Percentiles rank a stretch among this genome's conserved stretches.
These are phyloP conservation scores for Penicillium lagena DNA, from an alignment of 495 filamentous ascomycete genomes.

Conservation along the genomic window DNA sequence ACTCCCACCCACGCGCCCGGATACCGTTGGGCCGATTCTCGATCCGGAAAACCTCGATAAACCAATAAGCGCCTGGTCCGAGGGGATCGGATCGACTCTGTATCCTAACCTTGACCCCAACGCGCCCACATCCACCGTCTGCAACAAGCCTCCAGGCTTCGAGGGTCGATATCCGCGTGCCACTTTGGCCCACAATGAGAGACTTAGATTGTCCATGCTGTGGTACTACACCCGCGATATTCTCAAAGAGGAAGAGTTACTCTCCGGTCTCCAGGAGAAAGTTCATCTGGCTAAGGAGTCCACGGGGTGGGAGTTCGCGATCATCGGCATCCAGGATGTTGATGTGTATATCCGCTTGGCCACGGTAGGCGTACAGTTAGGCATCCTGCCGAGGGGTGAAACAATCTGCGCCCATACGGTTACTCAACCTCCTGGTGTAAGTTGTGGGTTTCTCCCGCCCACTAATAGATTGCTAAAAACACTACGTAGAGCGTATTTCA, in stretches of 20 bases:
- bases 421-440: constrained; percentile 10
- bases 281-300: constrained; percentile 8
- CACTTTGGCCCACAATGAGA: constrained; percentile 5
- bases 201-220: constrained; percentile 10
- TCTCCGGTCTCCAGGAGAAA: constrained; percentile 10
- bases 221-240: constrained; percentile 14
- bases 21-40: constrained; percentile 6
- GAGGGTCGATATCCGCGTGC: constrained; percentile 5
- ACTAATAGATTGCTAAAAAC: not conserved
- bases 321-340: constrained; percentile 11
- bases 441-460: not conserved
- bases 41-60: constrained; percentile 9
- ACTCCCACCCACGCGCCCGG: constrained; percentile 1
- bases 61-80: constrained; percentile 5
- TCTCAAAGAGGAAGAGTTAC: constrained; percentile 3
- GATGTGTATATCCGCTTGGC: constrained; percentile 10
- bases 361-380: constrained; percentile 8
- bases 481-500: constrained; percentile 5
- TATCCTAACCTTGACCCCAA: constrained; percentile 2
- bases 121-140: not conserved
- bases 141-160: not conserved
- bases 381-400: constrained; percentile 11
- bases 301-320: constrained; percentile 8
- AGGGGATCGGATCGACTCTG: not conserved
- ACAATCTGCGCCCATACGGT: constrained; percentile 12